phyloP scores from a whole-genome alignment of 2,329 filamentous ascomycete species.

The Calonectria pteridis region DNA sequence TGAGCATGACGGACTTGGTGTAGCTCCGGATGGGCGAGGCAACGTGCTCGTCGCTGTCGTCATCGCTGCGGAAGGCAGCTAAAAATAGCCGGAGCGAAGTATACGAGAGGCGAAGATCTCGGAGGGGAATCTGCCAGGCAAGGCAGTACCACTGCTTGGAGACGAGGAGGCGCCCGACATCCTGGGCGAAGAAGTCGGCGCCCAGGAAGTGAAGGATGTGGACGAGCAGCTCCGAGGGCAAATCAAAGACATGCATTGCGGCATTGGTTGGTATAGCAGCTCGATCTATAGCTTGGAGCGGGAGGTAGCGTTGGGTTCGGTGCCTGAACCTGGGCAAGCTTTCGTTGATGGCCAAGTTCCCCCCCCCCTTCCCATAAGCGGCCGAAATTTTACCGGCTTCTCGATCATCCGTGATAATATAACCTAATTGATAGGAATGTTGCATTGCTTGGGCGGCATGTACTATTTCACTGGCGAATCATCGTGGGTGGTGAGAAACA shows the following conservation, averaged over 20 bases:
- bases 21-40: neutral
- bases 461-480: neutral
- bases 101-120: neutral
- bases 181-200: neutral
- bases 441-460: neutral
- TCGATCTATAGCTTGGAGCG: neutral
- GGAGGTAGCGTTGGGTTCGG: neutral
- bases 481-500: neutral
- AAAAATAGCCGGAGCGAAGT: neutral
- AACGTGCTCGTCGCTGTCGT: neutral
- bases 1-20: neutral
- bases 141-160: neutral
- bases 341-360: neutral
- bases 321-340: neutral
- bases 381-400: neutral
- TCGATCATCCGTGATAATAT: neutral
- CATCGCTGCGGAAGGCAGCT: neutral
- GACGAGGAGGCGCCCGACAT: neutral
- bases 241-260: neutral
- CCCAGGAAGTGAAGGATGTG: neutral
- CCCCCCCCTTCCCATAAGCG: no score
- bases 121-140: neutral
- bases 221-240: neutral
- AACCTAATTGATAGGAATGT: neutral
- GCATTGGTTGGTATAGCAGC: neutral